phyloP scores from a whole-genome alignment of 345 rosid genomes.

The Sapria himalayana region DNA sequence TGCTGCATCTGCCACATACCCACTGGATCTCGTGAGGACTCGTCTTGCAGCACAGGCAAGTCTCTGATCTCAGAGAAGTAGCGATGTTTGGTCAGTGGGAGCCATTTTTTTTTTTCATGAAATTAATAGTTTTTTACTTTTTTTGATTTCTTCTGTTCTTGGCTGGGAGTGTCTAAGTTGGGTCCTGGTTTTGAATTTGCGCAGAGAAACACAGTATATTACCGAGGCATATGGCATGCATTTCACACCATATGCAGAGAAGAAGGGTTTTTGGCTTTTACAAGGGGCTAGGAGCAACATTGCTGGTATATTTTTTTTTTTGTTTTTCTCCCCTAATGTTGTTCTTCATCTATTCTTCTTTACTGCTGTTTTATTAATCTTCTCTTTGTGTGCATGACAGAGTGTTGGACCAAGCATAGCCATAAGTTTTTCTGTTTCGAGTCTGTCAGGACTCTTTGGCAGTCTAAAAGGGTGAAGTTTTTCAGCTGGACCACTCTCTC shows the following conservation, averaged over 20 bases:
- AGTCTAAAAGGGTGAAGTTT: slow-evolving; percentile 54
- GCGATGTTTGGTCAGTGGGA: too few relatives aligned
- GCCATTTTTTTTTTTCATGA: neutral
- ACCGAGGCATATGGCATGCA: slow-evolving; percentile 67
- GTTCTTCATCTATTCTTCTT: neutral
- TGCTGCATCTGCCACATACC: slow-evolving; percentile 90
- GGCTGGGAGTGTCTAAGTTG: too few relatives aligned
- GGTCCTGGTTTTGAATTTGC: too few relatives aligned
- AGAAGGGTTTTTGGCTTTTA: slow-evolving; percentile 78
- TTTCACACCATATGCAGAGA: slow-evolving; percentile 47
- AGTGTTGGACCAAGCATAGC: slow-evolving; percentile 92
- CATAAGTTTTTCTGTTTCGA: slow-evolving; percentile 74
- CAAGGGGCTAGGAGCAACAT: slow-evolving; percentile 87
- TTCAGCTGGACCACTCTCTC: too few relatives aligned
- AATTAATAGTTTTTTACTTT: neutral
- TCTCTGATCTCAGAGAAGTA: too few relatives aligned
- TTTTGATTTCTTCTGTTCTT: neutral
- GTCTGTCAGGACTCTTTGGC: slow-evolving; percentile 66
- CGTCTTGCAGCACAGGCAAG: slow-evolving; percentile 92
- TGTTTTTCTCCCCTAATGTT: neutral
- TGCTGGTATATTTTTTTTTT: slow-evolving; percentile 27
- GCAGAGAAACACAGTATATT: slow-evolving; percentile 65
- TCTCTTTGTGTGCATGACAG: slow-evolving; percentile 20
- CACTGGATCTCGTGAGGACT: slow-evolving; percentile 92
- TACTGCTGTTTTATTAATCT: neutral